Base-by-base conservation (phyloP, 2,329 filamentous ascomycete species). In the Alternaria viburni region DNA sequence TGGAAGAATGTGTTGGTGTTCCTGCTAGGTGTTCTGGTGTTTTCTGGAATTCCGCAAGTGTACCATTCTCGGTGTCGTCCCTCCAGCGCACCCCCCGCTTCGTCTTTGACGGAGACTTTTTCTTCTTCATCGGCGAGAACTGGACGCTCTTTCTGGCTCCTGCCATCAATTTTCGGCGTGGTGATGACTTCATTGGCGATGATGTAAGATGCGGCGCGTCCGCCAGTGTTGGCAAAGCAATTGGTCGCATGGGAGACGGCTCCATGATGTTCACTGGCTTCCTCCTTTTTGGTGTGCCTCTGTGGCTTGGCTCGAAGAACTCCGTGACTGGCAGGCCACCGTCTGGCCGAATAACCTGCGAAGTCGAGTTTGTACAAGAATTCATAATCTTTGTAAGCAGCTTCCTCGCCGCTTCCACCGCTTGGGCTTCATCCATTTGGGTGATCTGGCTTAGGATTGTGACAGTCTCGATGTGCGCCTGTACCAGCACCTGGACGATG, bases 401-500 rank as follows among this genome's bases (percentile, higher is more conserved):
- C 21, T 85, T 85, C 77, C 91, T 93, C 25, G 94, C 96, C 59
- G 92, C 90, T 15, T 90, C 84, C 2, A 97, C 87, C 1, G 95
- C 96, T 65, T 96, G 91, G 32, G 91, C 88, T 77, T 97, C 93
- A 61, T 87, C 90, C 89, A 98, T 93, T 36, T 87, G 85, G 70
- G 95, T 87, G 23, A 96, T 92, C 69, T 93, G 91, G 58, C 91
- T 89, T 57, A 99, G 87, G 1, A 93, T 93, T 5, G 92, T 85
- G 64, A 98, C 87, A 3, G 94, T 95, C 73, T 97, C 94, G 71
- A 99, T 97, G 74, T 98, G 95, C 12, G 95, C 93, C 57, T 91
- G 90, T 11, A 98, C 87, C 58, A 99, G 86, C 54, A 92, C 87
- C 79, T 97, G 94, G 74, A 97, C 86, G 68, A 92, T 88, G 17